phyloP scores from a whole-genome alignment of 148 eudicot species.

The Selenicereus undatus region DNA sequence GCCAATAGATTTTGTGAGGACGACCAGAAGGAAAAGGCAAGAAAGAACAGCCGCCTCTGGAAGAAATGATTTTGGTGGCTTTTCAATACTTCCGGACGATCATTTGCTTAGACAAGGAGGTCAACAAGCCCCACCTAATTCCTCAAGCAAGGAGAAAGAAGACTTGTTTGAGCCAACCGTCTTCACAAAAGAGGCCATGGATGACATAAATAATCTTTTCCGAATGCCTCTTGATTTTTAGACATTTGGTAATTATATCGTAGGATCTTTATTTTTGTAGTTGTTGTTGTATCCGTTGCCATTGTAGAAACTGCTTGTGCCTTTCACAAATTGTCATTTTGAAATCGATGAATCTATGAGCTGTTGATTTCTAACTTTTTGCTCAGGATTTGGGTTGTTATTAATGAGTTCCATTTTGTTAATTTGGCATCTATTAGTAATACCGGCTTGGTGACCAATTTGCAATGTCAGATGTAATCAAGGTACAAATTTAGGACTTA shows the following conservation, averaged over 20 bases:
- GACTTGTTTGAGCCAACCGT: constrained; percentile 79
- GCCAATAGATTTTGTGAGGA: constrained; percentile 86
- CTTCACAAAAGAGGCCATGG: constrained; percentile 88
- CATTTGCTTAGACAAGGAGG: constrained; percentile 33
- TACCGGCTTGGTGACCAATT: background rate
- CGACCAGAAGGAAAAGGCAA: constrained; percentile 53
- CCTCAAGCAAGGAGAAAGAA: constrained; percentile 34
- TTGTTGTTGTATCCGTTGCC: constrained; percentile 7
- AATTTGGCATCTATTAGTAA: background rate
- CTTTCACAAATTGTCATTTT: constrained; percentile 2
- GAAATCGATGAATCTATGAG: constrained; percentile 4
- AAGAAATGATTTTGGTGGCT: constrained; percentile 38
- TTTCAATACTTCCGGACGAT: constrained; percentile 78
- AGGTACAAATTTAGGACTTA: background rate
- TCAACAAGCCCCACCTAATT: constrained; percentile 32
- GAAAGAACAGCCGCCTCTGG: constrained; percentile 34
- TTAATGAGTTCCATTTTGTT: background rate
- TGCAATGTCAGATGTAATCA: background rate
- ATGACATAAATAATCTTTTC: constrained; percentile 70
- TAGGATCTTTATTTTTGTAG: constrained; percentile 1
- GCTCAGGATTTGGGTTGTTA: background rate
- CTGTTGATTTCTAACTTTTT: background rate
- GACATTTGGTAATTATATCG: constrained; percentile 5
- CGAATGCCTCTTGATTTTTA: constrained; percentile 73
- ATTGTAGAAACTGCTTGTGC: background rate